Conservation (phyloP, 2,329 filamentous ascomycete species). For the Trichoderma afroharzianum region DNA sequence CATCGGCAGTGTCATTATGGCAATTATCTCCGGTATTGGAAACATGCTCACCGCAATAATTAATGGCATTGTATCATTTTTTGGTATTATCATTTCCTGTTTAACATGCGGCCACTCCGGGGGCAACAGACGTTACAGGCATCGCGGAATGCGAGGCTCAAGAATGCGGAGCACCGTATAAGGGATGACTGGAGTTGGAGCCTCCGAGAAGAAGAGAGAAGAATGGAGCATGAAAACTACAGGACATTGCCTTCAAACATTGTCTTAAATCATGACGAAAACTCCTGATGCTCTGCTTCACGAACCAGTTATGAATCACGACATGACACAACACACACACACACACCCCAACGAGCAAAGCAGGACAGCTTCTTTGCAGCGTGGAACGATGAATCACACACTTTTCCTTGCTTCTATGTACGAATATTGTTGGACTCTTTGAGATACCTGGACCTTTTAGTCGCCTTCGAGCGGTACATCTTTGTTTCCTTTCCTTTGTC, state of each 20-base stretch:
- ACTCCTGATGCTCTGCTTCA: background rate
- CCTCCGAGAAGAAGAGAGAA: background rate
- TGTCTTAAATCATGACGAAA: background rate
- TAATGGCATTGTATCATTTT: conserved; percentile 60
- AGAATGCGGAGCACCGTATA: conserved; percentile 3
- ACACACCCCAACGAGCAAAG: background rate
- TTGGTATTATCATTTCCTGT: conserved; percentile 64
- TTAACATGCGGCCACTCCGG: conserved; percentile 51
- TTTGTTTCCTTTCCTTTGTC: background rate
- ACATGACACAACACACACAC: background rate
- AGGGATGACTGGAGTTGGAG: background rate
- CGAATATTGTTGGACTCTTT: conserved; percentile 18
- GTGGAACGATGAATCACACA: background rate
- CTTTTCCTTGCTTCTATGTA: background rate
- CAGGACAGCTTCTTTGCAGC: background rate
- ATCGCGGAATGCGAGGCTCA: background rate
- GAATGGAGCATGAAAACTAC: background rate
- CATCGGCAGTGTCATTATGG: conserved; percentile 65
- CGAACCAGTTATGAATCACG: conserved; percentile 9
- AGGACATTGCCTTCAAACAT: background rate
- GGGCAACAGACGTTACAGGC: background rate
- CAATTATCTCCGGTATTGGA: conserved; percentile 64
- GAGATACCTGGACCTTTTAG: conserved; percentile 7
- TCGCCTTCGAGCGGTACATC: background rate
- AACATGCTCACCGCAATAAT: conserved; percentile 63